Evolutionary conservation across 352 stramenopile genomes (phyloP).

Genomic region (Thraustochytrium sp.): DNA sequence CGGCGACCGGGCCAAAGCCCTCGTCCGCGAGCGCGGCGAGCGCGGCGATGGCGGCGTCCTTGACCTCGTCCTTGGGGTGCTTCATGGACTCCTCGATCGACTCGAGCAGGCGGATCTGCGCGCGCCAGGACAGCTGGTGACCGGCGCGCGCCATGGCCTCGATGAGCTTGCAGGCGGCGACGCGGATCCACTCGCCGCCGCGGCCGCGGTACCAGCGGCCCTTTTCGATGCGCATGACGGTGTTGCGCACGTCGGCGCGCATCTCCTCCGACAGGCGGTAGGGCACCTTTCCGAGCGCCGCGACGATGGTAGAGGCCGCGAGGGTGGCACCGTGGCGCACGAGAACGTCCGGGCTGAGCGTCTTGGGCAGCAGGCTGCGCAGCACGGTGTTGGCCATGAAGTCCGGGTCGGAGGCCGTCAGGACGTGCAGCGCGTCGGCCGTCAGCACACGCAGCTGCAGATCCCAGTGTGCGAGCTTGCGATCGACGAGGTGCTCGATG

Average conservation of each 20-base stretch:
- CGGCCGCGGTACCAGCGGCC: conserved; percentile 86
- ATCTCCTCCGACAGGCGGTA: conserved; percentile 45
- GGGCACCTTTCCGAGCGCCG: conserved; percentile 56
- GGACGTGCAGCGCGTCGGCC: conserved; percentile 69
- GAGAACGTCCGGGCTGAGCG: conserved; percentile 74
- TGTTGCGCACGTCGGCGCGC: conserved; percentile 52
- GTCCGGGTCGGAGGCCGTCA: conserved; percentile 70
- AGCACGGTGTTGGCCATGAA: conserved; percentile 69
- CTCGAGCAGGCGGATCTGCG: conserved; percentile 67
- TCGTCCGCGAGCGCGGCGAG: conserved; percentile 69
- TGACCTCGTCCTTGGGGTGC: conserved; percentile 86
- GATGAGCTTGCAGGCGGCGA: conserved; percentile 86
- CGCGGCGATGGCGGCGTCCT: conserved; percentile 72
- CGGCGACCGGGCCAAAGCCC: conserved; percentile 10
- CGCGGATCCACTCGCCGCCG: conserved; percentile 89
- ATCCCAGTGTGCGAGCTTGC: conserved; percentile 94
- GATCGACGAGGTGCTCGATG: conserved; percentile 67
- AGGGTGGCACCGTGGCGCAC: conserved; percentile 87
- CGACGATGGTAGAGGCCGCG: conserved; percentile 73
- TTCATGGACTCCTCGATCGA: conserved; percentile 82
- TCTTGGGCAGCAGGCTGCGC: conserved; percentile 68
- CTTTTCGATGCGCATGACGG: conserved; percentile 83
- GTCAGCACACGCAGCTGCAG: conserved; percentile 77
- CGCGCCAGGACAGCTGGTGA: conserved; percentile 58
- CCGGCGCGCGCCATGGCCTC: conserved; percentile 70